Evolutionary conservation across 768 basidiomycete species (phyloP).

Genomic region (Tulasnella calospora): DNA sequence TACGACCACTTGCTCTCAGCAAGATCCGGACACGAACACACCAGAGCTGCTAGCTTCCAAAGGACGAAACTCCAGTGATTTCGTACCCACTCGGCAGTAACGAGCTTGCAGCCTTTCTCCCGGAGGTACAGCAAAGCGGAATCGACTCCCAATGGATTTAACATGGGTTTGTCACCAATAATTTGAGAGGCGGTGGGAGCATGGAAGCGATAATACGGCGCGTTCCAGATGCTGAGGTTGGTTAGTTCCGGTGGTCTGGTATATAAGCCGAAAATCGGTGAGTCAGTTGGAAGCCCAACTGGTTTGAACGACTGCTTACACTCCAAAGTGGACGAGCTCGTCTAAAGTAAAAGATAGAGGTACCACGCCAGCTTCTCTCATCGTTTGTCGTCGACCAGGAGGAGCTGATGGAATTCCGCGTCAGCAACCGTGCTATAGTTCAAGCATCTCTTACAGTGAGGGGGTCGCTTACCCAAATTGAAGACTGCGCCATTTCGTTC

Average conservation of each 20-base stretch:
- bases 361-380: not conserved
- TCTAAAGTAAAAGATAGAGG: constrained; percentile 3
- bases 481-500: constrained; percentile 4
- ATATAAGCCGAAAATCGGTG: not conserved
- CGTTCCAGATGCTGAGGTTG: constrained; percentile 27
- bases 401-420: not conserved
- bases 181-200: constrained; percentile 3
- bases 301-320: not conserved
- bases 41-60: constrained; percentile 92
- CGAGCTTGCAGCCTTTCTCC: constrained; percentile 57
- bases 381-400: not conserved
- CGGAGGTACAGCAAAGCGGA: constrained; percentile 55
- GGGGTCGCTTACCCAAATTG: not conserved
- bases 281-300: not conserved
- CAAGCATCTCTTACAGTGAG: no score
- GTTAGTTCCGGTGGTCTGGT: constrained; percentile 28
- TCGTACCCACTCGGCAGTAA: constrained; percentile 75
- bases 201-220: constrained; percentile 30
- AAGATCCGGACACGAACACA: constrained; percentile 60
- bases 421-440: not conserved
- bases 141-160: constrained; percentile 43
- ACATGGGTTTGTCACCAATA: not conserved
- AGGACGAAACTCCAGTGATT: constrained; percentile 89
- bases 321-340: not conserved
- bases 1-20: constrained; percentile 71